A percentile compares a stretch with the other conserved stretches of the same genome.
These are phyloP conservation scores for Coemansia sp. DNA, from an alignment of 192 early-diverging fungal genomes.

Conservation along the genomic window DNA sequence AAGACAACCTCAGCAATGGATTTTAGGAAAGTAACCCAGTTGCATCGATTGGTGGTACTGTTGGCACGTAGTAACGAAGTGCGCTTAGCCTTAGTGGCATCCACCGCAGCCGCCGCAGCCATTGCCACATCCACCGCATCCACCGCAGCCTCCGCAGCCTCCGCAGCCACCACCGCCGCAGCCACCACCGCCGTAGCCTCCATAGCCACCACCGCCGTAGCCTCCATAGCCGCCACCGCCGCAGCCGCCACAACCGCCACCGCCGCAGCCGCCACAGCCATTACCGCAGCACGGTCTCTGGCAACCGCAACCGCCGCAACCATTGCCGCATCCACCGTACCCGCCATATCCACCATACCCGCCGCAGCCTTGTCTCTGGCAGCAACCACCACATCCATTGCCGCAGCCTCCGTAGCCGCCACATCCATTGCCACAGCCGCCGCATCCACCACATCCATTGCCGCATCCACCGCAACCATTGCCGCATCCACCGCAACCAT, in stretches of 20 bases:
- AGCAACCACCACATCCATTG: slow-evolving; percentile 9
- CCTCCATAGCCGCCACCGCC: slow-evolving; percentile 6
- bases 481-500: slow-evolving; percentile 2
- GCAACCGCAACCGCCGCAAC: slow-evolving; percentile 5
- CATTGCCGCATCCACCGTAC: slow-evolving; percentile 11
- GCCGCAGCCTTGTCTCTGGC: background rate
- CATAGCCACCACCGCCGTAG: slow-evolving; percentile 13
- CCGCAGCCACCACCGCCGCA: slow-evolving; percentile 15
- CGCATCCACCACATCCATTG: slow-evolving; percentile 9
- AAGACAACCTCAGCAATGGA: no score
- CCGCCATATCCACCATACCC: slow-evolving; percentile 12
- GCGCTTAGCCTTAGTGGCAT: no score
- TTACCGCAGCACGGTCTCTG: slow-evolving; percentile 11
- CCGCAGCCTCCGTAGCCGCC: background rate
- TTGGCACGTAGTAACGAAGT: no score
- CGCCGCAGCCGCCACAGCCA: background rate
- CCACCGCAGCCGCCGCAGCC: slow-evolving; percentile 24
- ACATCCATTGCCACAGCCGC: slow-evolving; percentile 1
- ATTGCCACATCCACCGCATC: slow-evolving; percentile 11
- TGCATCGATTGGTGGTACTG: no score
- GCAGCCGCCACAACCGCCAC: slow-evolving; percentile 21
- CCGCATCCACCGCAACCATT: slow-evolving; percentile 11
- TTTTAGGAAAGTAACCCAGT: no score
- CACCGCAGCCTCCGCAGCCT: slow-evolving; percentile 15
- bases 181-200: slow-evolving; percentile 15